These are phyloP conservation scores for Dillenia turbinata DNA, from an alignment of 164 flowering plant genomes.

Conservation along the genomic window DNA sequence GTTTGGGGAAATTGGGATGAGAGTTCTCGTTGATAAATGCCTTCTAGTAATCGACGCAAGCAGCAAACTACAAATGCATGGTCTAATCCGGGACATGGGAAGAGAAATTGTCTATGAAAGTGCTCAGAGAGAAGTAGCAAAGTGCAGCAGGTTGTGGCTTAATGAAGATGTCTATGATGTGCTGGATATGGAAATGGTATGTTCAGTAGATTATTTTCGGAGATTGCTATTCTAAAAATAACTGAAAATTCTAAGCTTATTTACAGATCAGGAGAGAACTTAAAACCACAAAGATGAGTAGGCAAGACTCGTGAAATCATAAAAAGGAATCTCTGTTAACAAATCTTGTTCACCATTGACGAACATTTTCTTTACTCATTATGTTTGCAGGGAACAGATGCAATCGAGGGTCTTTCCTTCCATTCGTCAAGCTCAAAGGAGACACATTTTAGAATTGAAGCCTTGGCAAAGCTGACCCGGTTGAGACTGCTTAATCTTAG, in stretches of 20 bases:
- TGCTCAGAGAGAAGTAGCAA: slow-evolving; percentile 7
- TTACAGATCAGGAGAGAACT: no score
- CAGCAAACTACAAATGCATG: slow-evolving; percentile 22
- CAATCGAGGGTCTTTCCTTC: slow-evolving; percentile 12
- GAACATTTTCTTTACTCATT: no score
- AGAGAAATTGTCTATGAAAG: slow-evolving; percentile 19
- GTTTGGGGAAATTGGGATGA: slow-evolving; percentile 3
- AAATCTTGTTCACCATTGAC: no score
- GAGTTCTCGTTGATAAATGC: slow-evolving; percentile 8
- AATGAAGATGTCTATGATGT: no score
- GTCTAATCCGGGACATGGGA: slow-evolving; percentile 20
- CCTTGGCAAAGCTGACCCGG: slow-evolving; percentile 7
- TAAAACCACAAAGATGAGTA: no score
- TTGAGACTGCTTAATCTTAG: slow-evolving; percentile 12
- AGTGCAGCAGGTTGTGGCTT: slow-evolving; percentile 20
- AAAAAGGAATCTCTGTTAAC: no score
- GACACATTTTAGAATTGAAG: not conserved
- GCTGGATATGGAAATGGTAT: no score
- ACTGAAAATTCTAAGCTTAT: no score
- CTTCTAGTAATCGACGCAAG: slow-evolving; percentile 5
- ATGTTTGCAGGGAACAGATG: slow-evolving; percentile 15
- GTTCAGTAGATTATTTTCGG: no score
- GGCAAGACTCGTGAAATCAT: no score
- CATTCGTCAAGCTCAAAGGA: not conserved
- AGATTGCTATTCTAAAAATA: no score